Evolutionary conservation across 2,329 filamentous ascomycete genomes (phyloP), one percentile per base, ranked within the genome.

Genomic region (Colletotrichum sublineola): DNA sequence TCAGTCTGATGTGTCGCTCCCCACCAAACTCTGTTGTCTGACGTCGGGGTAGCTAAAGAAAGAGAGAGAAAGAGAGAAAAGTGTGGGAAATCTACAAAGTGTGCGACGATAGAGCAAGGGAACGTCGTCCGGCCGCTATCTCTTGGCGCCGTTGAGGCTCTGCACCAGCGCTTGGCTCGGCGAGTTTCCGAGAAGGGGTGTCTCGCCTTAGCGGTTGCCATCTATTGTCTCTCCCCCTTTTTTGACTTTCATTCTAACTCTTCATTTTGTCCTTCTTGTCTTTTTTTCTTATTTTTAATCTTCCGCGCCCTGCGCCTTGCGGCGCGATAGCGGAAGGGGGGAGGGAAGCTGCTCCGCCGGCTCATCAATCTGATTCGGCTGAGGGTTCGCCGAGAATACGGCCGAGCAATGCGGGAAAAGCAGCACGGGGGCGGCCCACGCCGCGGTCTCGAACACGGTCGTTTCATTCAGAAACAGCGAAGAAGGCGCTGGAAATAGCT

Each of bases 91-190:
- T 46, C 44, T 20, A 20, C 20, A 20, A 24, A 24, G 24, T 24
- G 24, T 24, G 24, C 14, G 4, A 44, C 42, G 15, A 44, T 20
- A n/a, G 18, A 46, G 44, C 20, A 56, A 2, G 15, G 20, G 33
- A 3, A 2, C 12, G 12, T 1, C 7, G n/a, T 8, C 46, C 20
- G 1, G 38, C 53, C 20, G 9, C n/a, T 20, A 2, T 38, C 20
- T 57, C 33, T 18, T 36, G 18, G 53, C 53, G 53, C 18, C 53
- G 53, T 40, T n/a, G 69, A 56, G 53, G 69, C 58, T 72, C 65
- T 53, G 42, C 53, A 15, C 24, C 24, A 24, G 65, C 63, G 65
- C 36, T 61, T 71, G 69, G 52, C 69, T 72, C 58, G 69, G 65
- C 53, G 53, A 40, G 29, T 68, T 53, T 60, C 65, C 69, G 42